Evolutionary conservation across 495 filamentous ascomycete genomes (phyloP).

Genomic region (Pseudomonodictys pantanalensis): DNA sequence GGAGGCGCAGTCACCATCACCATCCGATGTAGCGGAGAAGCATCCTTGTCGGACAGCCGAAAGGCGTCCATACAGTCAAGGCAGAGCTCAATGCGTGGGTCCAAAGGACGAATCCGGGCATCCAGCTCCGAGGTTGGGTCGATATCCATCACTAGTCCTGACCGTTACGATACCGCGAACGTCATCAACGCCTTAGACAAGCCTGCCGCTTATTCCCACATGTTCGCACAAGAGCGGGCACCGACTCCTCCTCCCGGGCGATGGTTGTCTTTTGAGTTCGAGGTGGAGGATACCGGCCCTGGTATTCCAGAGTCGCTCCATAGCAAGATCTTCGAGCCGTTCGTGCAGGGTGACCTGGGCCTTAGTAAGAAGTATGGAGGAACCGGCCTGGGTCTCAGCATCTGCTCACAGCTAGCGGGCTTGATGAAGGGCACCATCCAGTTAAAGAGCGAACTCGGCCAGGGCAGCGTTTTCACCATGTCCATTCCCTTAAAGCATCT

Average conservation of each 20-base stretch:
- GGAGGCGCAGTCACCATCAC: slow-evolving; percentile 69
- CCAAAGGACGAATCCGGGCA: slow-evolving; percentile 14
- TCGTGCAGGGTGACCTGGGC: slow-evolving; percentile 86
- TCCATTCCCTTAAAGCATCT: slow-evolving; percentile 77
- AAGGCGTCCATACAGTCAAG: slow-evolving; percentile 36
- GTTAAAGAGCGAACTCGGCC: slow-evolving; percentile 68
- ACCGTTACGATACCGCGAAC: slow-evolving; percentile 35
- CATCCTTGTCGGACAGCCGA: slow-evolving; percentile 34
- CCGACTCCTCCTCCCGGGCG: slow-evolving; percentile 62
- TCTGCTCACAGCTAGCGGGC: slow-evolving; percentile 78
- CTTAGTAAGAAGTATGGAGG: slow-evolving; percentile 88
- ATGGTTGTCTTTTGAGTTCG: slow-evolving; percentile 72
- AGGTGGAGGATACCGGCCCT: slow-evolving; percentile 85
- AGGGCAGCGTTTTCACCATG: slow-evolving; percentile 80
- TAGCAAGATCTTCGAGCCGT: slow-evolving; percentile 84
- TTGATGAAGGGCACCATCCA: slow-evolving; percentile 78
- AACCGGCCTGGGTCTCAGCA: slow-evolving; percentile 85
- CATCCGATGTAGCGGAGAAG: slow-evolving; percentile 67
- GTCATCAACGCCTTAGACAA: slow-evolving; percentile 42
- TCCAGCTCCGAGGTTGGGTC: slow-evolving; percentile 19
- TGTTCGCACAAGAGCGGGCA: slow-evolving; percentile 53
- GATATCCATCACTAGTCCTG: slow-evolving; percentile 18
- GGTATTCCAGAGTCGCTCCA: slow-evolving; percentile 79
- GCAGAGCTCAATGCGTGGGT: slow-evolving; percentile 32
- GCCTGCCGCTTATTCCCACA: slow-evolving; percentile 51